phyloP scores from a whole-genome alignment of 2,329 filamentous ascomycete species.

The Chrysoporthe cubensis region DNA sequence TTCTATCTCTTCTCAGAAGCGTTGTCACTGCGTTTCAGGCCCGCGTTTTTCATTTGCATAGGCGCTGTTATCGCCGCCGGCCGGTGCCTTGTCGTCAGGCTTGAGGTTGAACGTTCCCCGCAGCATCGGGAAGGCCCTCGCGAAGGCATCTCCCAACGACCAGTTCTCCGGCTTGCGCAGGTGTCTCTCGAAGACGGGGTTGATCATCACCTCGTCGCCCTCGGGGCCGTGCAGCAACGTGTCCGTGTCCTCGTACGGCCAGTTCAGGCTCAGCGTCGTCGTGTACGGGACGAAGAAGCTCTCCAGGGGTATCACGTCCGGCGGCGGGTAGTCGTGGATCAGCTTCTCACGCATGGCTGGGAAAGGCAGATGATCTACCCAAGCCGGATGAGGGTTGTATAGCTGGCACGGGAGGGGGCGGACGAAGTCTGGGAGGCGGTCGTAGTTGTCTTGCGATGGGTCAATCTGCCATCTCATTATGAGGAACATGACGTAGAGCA shows the following conservation, averaged over 20 bases:
- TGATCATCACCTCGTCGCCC: conserved; percentile 73
- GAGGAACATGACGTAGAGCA: conserved; percentile 85
- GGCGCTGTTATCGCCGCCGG: neutral
- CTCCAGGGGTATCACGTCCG: conserved; percentile 66
- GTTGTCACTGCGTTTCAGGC: conserved; percentile 4
- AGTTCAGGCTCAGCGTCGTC: conserved; percentile 75
- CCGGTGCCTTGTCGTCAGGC: conserved; percentile 19
- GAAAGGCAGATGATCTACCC: conserved; percentile 84
- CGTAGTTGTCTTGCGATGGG: conserved; percentile 78
- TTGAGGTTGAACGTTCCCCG: conserved; percentile 48
- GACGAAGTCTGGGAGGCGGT: conserved; percentile 75
- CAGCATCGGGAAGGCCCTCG: conserved; percentile 64
- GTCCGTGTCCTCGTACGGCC: conserved; percentile 78
- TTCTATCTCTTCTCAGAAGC: conserved; percentile 13
- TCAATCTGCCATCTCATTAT: conserved; percentile 84
- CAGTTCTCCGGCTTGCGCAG: conserved; percentile 77
- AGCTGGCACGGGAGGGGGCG: conserved; percentile 70
- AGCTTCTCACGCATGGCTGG: conserved; percentile 74
- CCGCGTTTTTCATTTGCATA: neutral
- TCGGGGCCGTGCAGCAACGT: conserved; percentile 64
- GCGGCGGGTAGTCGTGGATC: conserved; percentile 50
- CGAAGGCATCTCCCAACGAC: conserved; percentile 74
- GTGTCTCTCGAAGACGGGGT: conserved; percentile 85
- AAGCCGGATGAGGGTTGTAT: conserved; percentile 71
- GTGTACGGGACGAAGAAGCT: conserved; percentile 86